A percentile compares a stretch with the other conserved stretches of the same genome.
Evolutionary conservation across 2,329 filamentous ascomycete genomes (phyloP).

Genomic region (Neocatenulostroma microsporum): DNA sequence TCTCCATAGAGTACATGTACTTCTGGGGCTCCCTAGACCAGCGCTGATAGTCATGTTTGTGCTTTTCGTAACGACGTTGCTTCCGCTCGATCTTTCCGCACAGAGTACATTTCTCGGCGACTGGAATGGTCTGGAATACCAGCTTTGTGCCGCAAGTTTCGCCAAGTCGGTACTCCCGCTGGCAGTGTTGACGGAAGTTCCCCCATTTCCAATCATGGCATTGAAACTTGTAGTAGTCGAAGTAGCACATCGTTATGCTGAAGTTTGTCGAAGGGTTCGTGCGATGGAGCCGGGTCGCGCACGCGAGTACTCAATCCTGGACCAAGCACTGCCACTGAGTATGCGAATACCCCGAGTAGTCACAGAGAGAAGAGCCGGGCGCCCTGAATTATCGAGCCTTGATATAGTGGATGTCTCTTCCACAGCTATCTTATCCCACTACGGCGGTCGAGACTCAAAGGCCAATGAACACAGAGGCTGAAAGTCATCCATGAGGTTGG

Average conservation of each 20-base stretch:
- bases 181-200: slow-evolving; percentile 85
- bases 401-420: too few relatives aligned
- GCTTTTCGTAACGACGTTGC: slow-evolving; percentile 63
- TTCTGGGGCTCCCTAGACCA: slow-evolving; percentile 48
- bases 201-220: slow-evolving; percentile 96
- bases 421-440: too few relatives aligned
- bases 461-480: too few relatives aligned
- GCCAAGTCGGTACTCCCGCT: slow-evolving; percentile 88
- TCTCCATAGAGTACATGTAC: slow-evolving; percentile 53
- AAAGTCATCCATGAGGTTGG: too few relatives aligned
- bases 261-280: too few relatives aligned
- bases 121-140: slow-evolving; percentile 64
- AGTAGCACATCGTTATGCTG: slow-evolving; percentile 71
- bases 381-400: too few relatives aligned
- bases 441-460: too few relatives aligned
- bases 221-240: slow-evolving; percentile 75
- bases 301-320: too few relatives aligned
- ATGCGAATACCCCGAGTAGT: too few relatives aligned
- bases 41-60: slow-evolving; percentile 64
- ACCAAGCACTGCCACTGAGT: too few relatives aligned
- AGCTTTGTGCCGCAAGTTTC: slow-evolving; percentile 95
- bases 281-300: too few relatives aligned
- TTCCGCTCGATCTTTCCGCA: slow-evolving; percentile 90
- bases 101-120: slow-evolving; percentile 64
- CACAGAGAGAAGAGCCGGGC: too few relatives aligned